Evolutionary conservation across 2,329 filamentous ascomycete genomes (phyloP).

Genomic region (Fusarium keratoplasticum): DNA sequence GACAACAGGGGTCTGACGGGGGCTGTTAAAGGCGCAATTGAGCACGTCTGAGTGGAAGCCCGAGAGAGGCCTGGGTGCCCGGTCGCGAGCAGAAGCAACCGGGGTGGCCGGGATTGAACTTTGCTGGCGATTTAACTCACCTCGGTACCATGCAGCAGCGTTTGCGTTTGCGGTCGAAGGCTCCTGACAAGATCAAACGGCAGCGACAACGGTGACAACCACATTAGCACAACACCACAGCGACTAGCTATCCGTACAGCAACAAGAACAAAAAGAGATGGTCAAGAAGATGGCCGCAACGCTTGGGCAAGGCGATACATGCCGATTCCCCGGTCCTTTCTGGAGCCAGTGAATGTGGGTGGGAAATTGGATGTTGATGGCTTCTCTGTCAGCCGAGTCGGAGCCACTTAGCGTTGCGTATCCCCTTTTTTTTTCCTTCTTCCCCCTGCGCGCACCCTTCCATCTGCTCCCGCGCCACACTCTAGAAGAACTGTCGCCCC

Average conservation of each 20-base stretch:
- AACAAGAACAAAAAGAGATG: constrained; percentile 5
- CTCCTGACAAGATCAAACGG: background rate
- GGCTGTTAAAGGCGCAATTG: constrained; percentile 41
- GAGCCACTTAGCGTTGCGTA: constrained; percentile 38
- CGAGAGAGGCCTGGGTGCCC: constrained; percentile 12
- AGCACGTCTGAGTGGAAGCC: constrained; percentile 22
- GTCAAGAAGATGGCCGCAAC: constrained; percentile 9
- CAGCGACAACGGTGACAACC: constrained; percentile 8
- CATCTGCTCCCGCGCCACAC: constrained; percentile 28
- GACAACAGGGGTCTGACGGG: constrained; percentile 33
- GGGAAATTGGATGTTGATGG: constrained; percentile 46
- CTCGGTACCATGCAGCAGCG: constrained; percentile 10
- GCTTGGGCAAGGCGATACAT: constrained; percentile 28
- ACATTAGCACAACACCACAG: constrained; percentile 14
- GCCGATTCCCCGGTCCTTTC: constrained; percentile 31
- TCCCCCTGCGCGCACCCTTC: background rate
- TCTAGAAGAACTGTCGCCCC: constrained; percentile 20
- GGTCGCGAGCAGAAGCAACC: constrained; percentile 34
- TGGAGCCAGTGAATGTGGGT: constrained; percentile 36
- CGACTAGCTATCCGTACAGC: constrained; percentile 7
- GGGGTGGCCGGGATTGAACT: constrained; percentile 21
- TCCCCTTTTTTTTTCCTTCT: constrained; percentile 32
- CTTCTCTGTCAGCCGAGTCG: constrained; percentile 41
- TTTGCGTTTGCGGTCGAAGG: constrained; percentile 8
- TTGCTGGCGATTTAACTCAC: constrained; percentile 13